A percentile compares a stretch with the other conserved stretches of the same genome.
These are phyloP conservation scores for Phytophthora tubulina DNA, from an alignment of 352 stramenopile species.

Conservation along the genomic window DNA sequence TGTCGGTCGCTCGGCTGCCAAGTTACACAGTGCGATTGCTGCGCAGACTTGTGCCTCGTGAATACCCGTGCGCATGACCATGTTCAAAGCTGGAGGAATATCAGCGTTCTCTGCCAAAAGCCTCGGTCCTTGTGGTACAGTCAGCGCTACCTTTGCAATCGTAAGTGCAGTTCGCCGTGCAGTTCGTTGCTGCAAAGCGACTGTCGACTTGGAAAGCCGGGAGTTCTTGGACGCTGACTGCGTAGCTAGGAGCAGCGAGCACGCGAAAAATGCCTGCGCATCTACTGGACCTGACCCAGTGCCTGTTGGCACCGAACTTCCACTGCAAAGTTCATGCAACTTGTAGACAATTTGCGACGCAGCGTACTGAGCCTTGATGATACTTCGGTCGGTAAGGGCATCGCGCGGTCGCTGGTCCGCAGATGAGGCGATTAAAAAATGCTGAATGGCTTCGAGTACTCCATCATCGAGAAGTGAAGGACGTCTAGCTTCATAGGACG, in stretches of 20 bases:
- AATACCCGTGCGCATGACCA: conserved; percentile 86
- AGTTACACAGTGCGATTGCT: conserved; percentile 87
- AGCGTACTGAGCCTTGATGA: conserved; percentile 66
- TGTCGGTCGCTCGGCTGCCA: conserved; percentile 65
- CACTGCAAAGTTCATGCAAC: conserved; percentile 63
- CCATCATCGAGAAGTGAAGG: conserved; percentile 64
- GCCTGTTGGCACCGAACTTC: conserved; percentile 13
- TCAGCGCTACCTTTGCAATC: conserved; percentile 66
- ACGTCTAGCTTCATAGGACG: conserved; percentile 50
- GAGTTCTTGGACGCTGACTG: conserved; percentile 70
- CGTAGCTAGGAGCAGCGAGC: conserved; percentile 66
- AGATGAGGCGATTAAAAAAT: conserved; percentile 59
- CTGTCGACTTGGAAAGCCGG: conserved; percentile 51
- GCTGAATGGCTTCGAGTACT: conserved; percentile 70
- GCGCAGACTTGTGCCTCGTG: conserved; percentile 88
- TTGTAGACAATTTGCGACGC: conserved; percentile 68
- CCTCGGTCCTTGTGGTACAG: conserved; percentile 49
- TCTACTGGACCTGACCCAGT: conserved; percentile 33
- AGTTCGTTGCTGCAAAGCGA: conserved; percentile 62
- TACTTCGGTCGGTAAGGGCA: conserved; percentile 47
- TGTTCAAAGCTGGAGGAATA: conserved; percentile 76
- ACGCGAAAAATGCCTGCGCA: conserved; percentile 64
- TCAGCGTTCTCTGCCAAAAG: conserved; percentile 59
- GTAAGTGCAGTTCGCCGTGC: conserved; percentile 70
- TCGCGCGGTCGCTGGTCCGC: conserved; percentile 54